Conservation (phyloP, 2,329 filamentous ascomycete genomes). For the Parafenestella ontariensis region DNA sequence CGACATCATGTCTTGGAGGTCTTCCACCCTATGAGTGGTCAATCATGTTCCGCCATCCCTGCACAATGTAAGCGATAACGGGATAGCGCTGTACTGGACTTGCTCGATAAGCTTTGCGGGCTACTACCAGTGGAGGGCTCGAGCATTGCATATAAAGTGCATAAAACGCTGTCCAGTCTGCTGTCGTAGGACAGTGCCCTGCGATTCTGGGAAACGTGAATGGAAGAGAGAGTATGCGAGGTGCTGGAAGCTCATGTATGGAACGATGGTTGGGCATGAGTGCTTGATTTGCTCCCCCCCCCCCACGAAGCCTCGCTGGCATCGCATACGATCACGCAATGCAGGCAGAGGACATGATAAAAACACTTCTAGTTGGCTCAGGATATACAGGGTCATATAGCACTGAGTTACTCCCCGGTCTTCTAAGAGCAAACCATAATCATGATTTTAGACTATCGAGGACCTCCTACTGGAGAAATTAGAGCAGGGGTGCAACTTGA, state of each 20-base stretch:
- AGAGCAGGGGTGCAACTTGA: too few species aligned
- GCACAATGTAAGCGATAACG: conserved; percentile 13
- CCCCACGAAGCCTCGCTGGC: conserved; percentile 9
- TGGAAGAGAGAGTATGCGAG: conserved; percentile 7
- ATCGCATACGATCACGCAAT: background rate
- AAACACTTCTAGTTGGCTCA: background rate
- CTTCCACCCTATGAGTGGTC: conserved; percentile 31
- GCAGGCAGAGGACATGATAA: background rate
- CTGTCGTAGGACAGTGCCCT: conserved; percentile 9
- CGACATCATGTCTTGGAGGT: conserved; percentile 31
- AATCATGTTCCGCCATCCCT: conserved; percentile 14
- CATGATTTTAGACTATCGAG: too few species aligned
- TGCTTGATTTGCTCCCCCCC: conserved; percentile 14
- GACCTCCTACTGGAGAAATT: too few species aligned
- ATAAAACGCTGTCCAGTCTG: conserved; percentile 21
- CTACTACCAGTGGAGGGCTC: conserved; percentile 20
- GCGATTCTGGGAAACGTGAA: conserved; percentile 13
- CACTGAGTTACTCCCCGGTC: too few species aligned
- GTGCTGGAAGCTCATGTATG: conserved; percentile 4
- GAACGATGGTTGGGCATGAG: conserved; percentile 17
- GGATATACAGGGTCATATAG: too few species aligned
- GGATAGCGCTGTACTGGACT: conserved; percentile 24
- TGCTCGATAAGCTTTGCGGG: conserved; percentile 28
- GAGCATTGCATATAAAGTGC: conserved; percentile 27
- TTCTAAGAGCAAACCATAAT: too few species aligned